Evolutionary conservation across 2,329 filamentous ascomycete genomes (phyloP).

Genomic region (Lasiodiplodia citricola): DNA sequence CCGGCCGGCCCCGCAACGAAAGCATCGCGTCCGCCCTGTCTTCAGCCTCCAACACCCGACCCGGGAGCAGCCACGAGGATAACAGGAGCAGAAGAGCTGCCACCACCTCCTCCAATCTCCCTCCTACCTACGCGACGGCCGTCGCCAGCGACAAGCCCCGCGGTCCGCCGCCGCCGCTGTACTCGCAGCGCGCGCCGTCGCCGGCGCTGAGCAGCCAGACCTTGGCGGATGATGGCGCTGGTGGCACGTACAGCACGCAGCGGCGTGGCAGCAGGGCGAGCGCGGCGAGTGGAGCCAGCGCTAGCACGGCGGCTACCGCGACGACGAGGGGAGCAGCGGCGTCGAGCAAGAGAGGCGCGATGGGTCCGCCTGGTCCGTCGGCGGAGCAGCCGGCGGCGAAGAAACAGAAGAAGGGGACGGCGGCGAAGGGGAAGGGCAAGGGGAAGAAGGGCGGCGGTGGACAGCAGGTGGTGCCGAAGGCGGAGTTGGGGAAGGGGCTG

Average conservation of each 20-base stretch:
- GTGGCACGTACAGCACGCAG: slow-evolving; percentile 31
- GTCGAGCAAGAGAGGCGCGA: slow-evolving; percentile 37
- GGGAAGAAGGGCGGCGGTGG: slow-evolving; percentile 27
- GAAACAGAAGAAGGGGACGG: slow-evolving; percentile 20
- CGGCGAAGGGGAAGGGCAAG: not conserved
- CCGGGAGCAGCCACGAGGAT: not conserved
- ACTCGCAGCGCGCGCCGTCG: not conserved
- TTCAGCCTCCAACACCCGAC: not conserved
- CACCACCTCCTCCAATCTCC: not conserved
- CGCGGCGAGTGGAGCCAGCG: slow-evolving; percentile 35
- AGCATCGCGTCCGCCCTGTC: not conserved
- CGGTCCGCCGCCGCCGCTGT: not conserved
- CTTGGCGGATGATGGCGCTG: slow-evolving; percentile 29
- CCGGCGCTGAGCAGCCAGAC: slow-evolving; percentile 25
- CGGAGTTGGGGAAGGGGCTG: slow-evolving; percentile 35
- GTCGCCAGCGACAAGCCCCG: not conserved
- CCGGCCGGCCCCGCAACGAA: slow-evolving; percentile 33
- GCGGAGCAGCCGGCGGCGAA: slow-evolving; percentile 33
- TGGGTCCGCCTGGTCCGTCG: slow-evolving; percentile 30
- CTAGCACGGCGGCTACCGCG: slow-evolving; percentile 12
- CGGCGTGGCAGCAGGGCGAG: slow-evolving; percentile 34
- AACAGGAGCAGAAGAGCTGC: slow-evolving; percentile 30
- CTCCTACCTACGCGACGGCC: not conserved
- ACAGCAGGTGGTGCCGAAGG: slow-evolving; percentile 30
- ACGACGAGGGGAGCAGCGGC: slow-evolving; percentile 11